Evolutionary conservation across 176 grass and related monocot genomes (phyloP).

Genomic region (Themeda triandra): DNA sequence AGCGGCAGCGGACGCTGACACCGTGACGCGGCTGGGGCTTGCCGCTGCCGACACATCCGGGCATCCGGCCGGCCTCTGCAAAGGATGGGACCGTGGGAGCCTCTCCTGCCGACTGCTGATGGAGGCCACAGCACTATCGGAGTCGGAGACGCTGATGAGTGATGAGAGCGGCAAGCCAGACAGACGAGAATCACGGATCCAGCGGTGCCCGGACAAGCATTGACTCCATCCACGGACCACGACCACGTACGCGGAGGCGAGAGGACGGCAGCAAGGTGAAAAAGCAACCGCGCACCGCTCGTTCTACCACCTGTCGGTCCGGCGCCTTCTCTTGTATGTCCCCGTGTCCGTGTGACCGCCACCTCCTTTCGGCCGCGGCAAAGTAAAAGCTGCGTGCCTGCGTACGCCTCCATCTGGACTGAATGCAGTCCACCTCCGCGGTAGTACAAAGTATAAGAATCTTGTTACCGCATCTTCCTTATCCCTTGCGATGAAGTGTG

Average conservation of each 20-base stretch:
- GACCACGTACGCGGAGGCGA: neutral
- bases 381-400: neutral
- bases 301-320: neutral
- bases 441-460: no score
- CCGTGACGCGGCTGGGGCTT: neutral
- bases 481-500: no score
- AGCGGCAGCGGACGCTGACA: neutral
- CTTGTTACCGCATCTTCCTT: no score
- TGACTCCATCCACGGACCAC: neutral
- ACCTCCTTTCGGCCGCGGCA: neutral
- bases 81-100: no score
- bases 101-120: neutral
- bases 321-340: neutral
- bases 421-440: no score
- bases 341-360: neutral
- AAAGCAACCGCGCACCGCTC: neutral
- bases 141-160: neutral
- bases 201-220: constrained; percentile 12
- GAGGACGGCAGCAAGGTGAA: neutral
- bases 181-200: neutral
- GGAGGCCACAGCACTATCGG: neutral
- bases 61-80: no score
- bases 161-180: neutral
- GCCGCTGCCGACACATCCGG: neutral
- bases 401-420: no score